phyloP scores from a whole-genome alignment of 2,329 filamentous ascomycete species.

The Septoria linicola region DNA sequence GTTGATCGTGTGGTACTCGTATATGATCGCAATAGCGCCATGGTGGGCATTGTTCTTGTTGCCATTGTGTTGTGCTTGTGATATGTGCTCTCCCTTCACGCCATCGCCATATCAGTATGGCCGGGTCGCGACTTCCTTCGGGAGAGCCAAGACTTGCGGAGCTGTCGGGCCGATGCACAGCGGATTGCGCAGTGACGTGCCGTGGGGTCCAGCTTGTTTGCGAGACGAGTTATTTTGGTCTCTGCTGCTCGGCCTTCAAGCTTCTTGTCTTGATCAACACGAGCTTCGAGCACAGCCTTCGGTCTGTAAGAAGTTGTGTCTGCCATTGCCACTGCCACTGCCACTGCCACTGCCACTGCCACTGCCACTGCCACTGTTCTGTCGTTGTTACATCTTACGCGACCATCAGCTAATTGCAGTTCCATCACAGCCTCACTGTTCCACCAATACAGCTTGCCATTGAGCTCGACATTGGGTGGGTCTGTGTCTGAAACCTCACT shows the following conservation, averaged over 20 bases:
- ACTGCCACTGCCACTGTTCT: background rate
- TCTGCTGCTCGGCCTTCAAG: background rate
- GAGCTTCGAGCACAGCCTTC: too few relatives aligned
- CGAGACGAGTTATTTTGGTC: constrained; percentile 1
- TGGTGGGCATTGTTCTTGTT: constrained; percentile 26
- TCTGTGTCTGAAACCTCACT: background rate
- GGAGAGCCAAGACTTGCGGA: constrained; percentile 9
- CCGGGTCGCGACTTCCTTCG: constrained; percentile 10
- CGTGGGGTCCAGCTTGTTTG: background rate
- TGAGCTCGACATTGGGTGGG: too few relatives aligned
- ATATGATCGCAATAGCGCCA: constrained; percentile 31
- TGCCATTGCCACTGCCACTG: background rate
- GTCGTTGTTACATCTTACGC: background rate
- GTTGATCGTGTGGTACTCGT: constrained; percentile 25
- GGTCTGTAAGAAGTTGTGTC: too few relatives aligned
- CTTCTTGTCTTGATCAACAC: background rate
- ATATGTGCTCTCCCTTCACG: background rate
- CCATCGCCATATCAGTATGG: background rate
- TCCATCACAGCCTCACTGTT: constrained; percentile 5
- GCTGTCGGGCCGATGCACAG: constrained; percentile 1
- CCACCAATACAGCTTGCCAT: too few relatives aligned
- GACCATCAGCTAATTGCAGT: background rate
- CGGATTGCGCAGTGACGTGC: background rate
- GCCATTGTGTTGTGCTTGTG: background rate
- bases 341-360: background rate